These are phyloP conservation scores for Candida piceae DNA, from an alignment of 805 yeast genomes.

Conservation along the genomic window DNA sequence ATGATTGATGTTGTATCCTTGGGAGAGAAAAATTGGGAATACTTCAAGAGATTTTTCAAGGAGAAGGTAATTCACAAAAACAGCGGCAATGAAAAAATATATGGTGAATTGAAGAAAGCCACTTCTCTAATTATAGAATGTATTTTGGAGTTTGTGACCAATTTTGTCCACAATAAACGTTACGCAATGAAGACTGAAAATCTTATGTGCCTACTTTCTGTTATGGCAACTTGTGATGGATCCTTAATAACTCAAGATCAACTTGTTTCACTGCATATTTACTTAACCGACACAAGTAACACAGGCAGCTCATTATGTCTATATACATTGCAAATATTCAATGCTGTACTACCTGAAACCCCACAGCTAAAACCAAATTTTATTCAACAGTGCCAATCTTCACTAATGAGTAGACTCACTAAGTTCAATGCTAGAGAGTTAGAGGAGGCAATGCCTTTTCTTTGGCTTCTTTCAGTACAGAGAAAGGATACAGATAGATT, in stretches of 20 bases:
- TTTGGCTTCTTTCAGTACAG: slow-evolving; percentile 50
- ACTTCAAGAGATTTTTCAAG: slow-evolving; percentile 45
- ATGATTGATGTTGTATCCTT: slow-evolving; percentile 35
- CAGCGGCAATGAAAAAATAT: slow-evolving; percentile 15
- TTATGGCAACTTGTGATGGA: slow-evolving; percentile 49
- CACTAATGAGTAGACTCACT: slow-evolving; percentile 52
- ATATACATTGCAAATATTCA: slow-evolving; percentile 51
- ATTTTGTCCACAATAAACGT: slow-evolving; percentile 26
- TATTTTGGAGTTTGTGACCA: slow-evolving; percentile 34
- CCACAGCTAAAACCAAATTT: slow-evolving; percentile 46
- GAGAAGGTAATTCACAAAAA: slow-evolving; percentile 35
- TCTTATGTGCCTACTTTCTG: slow-evolving; percentile 46
- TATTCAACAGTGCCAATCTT: slow-evolving; percentile 42
- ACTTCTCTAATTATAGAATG: slow-evolving; percentile 30
- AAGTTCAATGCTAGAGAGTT: slow-evolving; percentile 56
- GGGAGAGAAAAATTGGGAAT: slow-evolving; percentile 36
- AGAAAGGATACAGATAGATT: slow-evolving; percentile 43
- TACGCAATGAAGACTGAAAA: slow-evolving; percentile 27
- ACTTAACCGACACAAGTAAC: slow-evolving; percentile 44
- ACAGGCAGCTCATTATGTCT: slow-evolving; percentile 38
- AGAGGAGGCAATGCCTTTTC: slow-evolving; percentile 68
- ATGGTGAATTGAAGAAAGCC: slow-evolving; percentile 15
- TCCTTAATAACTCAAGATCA: slow-evolving; percentile 61
- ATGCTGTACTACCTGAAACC: slow-evolving; percentile 40
- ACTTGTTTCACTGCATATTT: slow-evolving; percentile 59